Base-by-base conservation (phyloP, 2,329 filamentous ascomycete species). In the Fusarium sp. region DNA sequence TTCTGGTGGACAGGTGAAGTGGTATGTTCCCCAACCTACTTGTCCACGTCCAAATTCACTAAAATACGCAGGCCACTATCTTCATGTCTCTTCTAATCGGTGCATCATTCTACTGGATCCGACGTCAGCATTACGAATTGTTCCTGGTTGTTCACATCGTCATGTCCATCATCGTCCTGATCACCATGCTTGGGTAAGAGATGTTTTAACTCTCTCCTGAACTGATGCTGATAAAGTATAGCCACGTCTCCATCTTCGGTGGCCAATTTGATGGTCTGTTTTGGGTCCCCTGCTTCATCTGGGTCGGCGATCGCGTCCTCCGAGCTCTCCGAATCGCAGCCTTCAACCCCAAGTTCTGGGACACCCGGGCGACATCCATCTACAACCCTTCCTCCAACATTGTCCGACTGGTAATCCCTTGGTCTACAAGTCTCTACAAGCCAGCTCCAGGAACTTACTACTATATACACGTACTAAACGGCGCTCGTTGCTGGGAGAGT, bases 171-270 rank as follows among this genome's bases (percentile, higher is more conserved):
- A 77, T 88, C 1, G 78, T 88, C 0, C 76, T 91, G 1, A 77
- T 86, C 35, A 85, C 85, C 0, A 87, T 90, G 84, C 87, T 87
- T 41, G 86, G 85, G 85, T 88, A 81, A 73, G 88, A 82, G 2
- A 14, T 7, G 1, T 0, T 4, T 0, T 16, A 0, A 3, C 0
- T 0, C 6, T 29, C 1, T 1, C 31, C 1, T 2, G 1, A 57
- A 41, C 20, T 39, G 16, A 72, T 29, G 76, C 9, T 37, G 16
- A 74, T 76, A 48, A 7, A 5, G 6, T 2, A 0, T 0, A 82
- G 87, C 64, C 82, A 91, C 73, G 81, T 89, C 67, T 82, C 89
- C n/a, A 88, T 90, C 24, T 89, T 89, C 68, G 78, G 82, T 7
- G 85, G 85, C 22, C 80, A 84, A 56, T 90, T 85, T 67, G 86